Evolutionary conservation across 78 protist genomes (phyloP).

Genomic region (Tieghemostelium lacteum): DNA sequence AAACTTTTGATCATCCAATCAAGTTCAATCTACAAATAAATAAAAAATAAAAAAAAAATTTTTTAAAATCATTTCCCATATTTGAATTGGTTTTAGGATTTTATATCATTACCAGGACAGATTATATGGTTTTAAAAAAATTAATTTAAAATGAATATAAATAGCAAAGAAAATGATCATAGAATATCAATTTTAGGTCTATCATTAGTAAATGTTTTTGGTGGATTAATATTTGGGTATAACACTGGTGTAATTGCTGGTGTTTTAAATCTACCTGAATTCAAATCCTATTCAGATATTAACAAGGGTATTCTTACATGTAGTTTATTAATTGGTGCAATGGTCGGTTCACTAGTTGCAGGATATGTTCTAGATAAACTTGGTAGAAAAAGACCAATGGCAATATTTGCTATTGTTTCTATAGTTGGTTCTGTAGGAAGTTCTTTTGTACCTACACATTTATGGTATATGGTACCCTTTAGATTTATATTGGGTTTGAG

Average conservation of each 20-base stretch:
- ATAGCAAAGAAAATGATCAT: too few species aligned
- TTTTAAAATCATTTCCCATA: too few species aligned
- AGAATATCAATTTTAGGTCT: constrained; percentile 36
- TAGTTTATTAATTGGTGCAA: constrained; percentile 45
- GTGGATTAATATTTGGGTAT: constrained; percentile 65
- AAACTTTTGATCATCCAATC: too few species aligned
- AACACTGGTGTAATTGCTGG: constrained; percentile 55
- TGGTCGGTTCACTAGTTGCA: constrained; percentile 43
- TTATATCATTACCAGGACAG: too few species aligned
- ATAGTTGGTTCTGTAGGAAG: constrained; percentile 25
- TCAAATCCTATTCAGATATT: not conserved
- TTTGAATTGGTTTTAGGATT: too few species aligned
- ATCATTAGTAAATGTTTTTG: constrained; percentile 23
- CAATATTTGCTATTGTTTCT: constrained; percentile 4
- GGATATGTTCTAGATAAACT: constrained; percentile 24
- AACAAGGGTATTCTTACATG: constrained; percentile 44
- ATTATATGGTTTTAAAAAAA: too few species aligned
- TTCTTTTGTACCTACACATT: constrained; percentile 15
- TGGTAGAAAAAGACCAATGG: constrained; percentile 33
- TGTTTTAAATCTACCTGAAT: not conserved
- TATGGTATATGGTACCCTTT: constrained; percentile 8
- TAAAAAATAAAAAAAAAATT: too few species aligned
- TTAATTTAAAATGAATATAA: too few species aligned
- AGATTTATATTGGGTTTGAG: constrained; percentile 41
- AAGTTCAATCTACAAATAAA: too few species aligned